Conservation (phyloP, 768 basidiomycete species). For the Boletus sp. region DNA sequence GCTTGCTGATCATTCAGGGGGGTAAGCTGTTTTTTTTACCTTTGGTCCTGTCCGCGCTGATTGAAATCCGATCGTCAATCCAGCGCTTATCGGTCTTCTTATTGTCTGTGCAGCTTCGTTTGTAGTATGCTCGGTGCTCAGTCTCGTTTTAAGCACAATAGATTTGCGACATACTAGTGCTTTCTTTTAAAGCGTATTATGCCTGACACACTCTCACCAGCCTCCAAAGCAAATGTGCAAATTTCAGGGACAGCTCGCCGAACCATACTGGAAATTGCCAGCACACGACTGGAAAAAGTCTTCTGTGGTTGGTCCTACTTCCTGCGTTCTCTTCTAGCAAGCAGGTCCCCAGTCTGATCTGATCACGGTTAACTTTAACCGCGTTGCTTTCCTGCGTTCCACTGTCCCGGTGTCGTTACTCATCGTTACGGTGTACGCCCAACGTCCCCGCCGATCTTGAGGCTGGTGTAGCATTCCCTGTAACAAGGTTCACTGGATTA, state of each 20-base stretch:
- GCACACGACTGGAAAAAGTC: too few relatives aligned
- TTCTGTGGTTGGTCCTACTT: conserved; percentile 10
- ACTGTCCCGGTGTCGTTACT: too few relatives aligned
- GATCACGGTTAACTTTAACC: too few relatives aligned
- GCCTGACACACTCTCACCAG: too few relatives aligned
- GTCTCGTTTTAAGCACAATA: conserved; percentile 40
- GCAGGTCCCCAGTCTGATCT: too few relatives aligned
- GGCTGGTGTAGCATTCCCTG: conserved; percentile 35
- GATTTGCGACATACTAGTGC: conserved; percentile 47
- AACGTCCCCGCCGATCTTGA: not conserved
- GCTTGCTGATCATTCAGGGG: conserved; percentile 50
- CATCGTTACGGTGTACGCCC: too few relatives aligned
- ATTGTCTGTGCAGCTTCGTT: conserved; percentile 37
- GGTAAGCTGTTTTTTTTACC: conserved; percentile 27
- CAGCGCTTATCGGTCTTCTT: conserved; percentile 73
- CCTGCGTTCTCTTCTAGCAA: too few relatives aligned
- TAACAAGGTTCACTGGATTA: conserved; percentile 40
- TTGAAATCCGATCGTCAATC: conserved; percentile 2
- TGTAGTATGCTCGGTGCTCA: not conserved
- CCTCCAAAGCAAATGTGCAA: too few relatives aligned
- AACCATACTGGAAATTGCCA: too few relatives aligned
- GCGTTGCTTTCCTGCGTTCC: too few relatives aligned
- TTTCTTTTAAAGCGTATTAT: too few relatives aligned
- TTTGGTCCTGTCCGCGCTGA: not conserved
- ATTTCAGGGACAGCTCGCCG: too few relatives aligned